Conservation (phyloP, 768 basidiomycete species). For the Floccularia luteovirens region DNA sequence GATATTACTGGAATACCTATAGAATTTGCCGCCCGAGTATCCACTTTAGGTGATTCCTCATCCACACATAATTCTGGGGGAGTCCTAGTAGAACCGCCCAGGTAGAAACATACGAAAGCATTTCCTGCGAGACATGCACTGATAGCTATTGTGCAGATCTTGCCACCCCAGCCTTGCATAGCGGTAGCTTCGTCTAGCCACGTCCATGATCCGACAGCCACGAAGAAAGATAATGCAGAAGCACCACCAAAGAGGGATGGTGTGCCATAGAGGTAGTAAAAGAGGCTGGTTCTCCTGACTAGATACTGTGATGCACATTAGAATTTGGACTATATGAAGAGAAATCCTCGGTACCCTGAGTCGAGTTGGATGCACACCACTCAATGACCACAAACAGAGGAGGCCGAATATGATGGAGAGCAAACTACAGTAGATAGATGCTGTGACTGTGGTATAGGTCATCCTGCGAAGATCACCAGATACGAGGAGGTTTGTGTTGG, state of each 20-base stretch:
- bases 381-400: conserved; percentile 5
- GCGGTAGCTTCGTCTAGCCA: conserved; percentile 5
- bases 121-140: conserved; percentile 1
- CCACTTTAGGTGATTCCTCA: no score
- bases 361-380: conserved; percentile 5
- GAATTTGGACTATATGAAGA: not conserved
- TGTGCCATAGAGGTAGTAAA: conserved; percentile 8
- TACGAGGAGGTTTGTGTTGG: conserved; percentile 5
- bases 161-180: conserved; percentile 1
- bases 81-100: conserved; percentile 4
- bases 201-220: conserved; percentile 7
- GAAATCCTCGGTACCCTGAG: conserved; percentile 1
- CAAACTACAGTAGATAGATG: conserved; percentile 4
- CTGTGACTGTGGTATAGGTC: conserved; percentile 3
- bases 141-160: not conserved
- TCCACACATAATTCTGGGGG: not conserved
- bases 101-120: conserved; percentile 5
- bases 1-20: no score
- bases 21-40: no score
- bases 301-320: no score
- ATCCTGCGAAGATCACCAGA: conserved; percentile 4
- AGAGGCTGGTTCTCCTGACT: conserved; percentile 1
- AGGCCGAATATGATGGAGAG: conserved; percentile 6
- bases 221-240: conserved; percentile 7
- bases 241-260: conserved; percentile 9